phyloP scores from a whole-genome alignment of 352 stramenopile genomes.

The Phytophthora melonis region DNA sequence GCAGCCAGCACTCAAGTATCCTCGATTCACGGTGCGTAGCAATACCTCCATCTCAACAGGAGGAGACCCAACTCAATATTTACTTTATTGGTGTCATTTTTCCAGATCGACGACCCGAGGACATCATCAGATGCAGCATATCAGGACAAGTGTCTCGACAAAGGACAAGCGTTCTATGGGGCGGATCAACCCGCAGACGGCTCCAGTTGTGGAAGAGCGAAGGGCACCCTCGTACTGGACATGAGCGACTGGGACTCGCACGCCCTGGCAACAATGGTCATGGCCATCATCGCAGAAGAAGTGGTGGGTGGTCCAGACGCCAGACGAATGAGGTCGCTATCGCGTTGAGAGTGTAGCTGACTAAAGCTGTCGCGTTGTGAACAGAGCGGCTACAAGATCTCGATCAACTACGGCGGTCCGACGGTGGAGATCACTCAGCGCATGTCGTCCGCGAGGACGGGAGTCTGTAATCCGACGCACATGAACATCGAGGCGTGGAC shows the following conservation, averaged over 20 bases:
- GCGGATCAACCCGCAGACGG: conserved; percentile 21
- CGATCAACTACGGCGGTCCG: conserved; percentile 17
- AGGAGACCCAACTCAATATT: too few species aligned
- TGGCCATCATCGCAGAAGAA: conserved; percentile 59
- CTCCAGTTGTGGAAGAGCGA: conserved; percentile 15
- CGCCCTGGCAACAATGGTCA: conserved; percentile 41
- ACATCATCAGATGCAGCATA: background rate
- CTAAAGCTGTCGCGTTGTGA: too few species aligned
- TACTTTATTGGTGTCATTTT: too few species aligned
- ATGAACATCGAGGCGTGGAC: conserved; percentile 69
- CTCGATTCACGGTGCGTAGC: conserved; percentile 32
- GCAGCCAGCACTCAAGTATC: conserved; percentile 39
- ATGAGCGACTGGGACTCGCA: conserved; percentile 56
- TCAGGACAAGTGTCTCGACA: background rate
- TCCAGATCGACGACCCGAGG: background rate
- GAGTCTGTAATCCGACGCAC: conserved; percentile 61
- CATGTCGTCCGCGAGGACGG: conserved; percentile 44
- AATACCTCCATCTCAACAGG: background rate
- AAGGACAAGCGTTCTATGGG: conserved; percentile 31
- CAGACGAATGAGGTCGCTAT: too few species aligned
- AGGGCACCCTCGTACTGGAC: conserved; percentile 42
- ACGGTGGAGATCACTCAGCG: conserved; percentile 32
- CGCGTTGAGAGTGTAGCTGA: too few species aligned
- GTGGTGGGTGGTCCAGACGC: too few species aligned
- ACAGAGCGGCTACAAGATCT: conserved; percentile 48